A percentile compares a stretch with the other conserved stretches of the same genome.
Evolutionary conservation across 2,329 filamentous ascomycete species (phyloP).

Genomic region (Parascedosporium putredinis): DNA sequence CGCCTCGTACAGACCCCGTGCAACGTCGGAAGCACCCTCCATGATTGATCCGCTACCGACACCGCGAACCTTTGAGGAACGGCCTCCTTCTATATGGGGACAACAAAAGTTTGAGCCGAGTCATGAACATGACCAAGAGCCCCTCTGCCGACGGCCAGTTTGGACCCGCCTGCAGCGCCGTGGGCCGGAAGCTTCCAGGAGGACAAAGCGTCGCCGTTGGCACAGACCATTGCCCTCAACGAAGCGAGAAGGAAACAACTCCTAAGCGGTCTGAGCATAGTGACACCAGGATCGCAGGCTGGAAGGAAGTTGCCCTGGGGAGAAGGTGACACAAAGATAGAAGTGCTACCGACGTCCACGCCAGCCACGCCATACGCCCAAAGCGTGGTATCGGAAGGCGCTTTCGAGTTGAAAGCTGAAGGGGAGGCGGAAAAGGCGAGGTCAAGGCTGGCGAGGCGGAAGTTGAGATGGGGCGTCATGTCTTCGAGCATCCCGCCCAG

Average conservation of each 20-base stretch:
- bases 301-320: not conserved
- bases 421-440: not conserved
- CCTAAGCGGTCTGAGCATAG: not conserved
- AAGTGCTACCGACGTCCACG: not conserved
- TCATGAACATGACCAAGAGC: not conserved
- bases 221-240: not conserved
- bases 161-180: not conserved
- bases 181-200: constrained; percentile 1
- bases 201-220: not conserved
- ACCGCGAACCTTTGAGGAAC: not conserved
- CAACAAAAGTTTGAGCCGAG: constrained; percentile 4
- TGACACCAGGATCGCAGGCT: not conserved
- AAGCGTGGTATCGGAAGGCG: not conserved
- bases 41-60: not conserved
- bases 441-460: not conserved
- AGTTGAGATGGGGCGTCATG: constrained; percentile 3
- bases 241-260: not conserved
- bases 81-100: constrained; percentile 6
- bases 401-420: not conserved
- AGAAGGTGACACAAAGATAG: not conserved
- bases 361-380: not conserved
- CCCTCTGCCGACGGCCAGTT: not conserved
- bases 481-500: not conserved
- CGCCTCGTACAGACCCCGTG: not conserved
- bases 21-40: not conserved